Evolutionary conservation across 2,329 filamentous ascomycete genomes (phyloP).

Genomic region (Monilinia laxa): DNA sequence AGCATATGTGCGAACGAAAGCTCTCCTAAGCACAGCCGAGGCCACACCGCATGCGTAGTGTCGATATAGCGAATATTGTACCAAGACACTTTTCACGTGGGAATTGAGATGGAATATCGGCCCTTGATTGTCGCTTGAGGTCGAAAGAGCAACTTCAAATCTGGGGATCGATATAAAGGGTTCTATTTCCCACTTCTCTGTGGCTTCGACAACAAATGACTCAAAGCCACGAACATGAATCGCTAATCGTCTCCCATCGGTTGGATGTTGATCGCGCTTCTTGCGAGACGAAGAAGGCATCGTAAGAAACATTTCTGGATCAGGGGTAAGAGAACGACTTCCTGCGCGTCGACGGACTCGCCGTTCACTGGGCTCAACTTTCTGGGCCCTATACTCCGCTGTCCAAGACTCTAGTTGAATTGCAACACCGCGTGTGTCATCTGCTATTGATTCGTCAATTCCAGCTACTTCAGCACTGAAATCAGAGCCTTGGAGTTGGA

Average conservation of each 20-base stretch:
- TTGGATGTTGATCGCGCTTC: slow-evolving; percentile 50
- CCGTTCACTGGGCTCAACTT: slow-evolving; percentile 62
- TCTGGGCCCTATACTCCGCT: slow-evolving; percentile 83
- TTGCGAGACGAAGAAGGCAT: slow-evolving; percentile 52
- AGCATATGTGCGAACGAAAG: slow-evolving; percentile 57
- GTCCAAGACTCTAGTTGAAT: slow-evolving; percentile 86
- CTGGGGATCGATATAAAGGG: slow-evolving; percentile 83
- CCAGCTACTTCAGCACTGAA: slow-evolving; percentile 91
- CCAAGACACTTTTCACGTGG: slow-evolving; percentile 71
- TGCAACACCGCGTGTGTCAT: slow-evolving; percentile 77
- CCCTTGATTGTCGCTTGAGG: slow-evolving; percentile 81
- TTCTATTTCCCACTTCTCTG: slow-evolving; percentile 79
- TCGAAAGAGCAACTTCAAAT: slow-evolving; percentile 83
- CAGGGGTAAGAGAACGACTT: slow-evolving; percentile 67
- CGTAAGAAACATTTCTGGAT: slow-evolving; percentile 60
- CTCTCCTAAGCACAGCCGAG: slow-evolving; percentile 68
- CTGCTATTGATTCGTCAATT: slow-evolving; percentile 78
- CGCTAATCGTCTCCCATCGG: slow-evolving; percentile 79
- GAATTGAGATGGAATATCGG: slow-evolving; percentile 86
- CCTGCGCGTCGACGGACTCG: slow-evolving; percentile 65
- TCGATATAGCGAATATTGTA: slow-evolving; percentile 90
- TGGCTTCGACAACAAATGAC: slow-evolving; percentile 84
- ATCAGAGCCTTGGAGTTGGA: slow-evolving; percentile 81
- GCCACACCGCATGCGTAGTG: slow-evolving; percentile 90
- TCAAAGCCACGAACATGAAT: slow-evolving; percentile 82